Conservation (phyloP, 2,329 filamentous ascomycete genomes). For the Hypoxylon rubiginosum region DNA sequence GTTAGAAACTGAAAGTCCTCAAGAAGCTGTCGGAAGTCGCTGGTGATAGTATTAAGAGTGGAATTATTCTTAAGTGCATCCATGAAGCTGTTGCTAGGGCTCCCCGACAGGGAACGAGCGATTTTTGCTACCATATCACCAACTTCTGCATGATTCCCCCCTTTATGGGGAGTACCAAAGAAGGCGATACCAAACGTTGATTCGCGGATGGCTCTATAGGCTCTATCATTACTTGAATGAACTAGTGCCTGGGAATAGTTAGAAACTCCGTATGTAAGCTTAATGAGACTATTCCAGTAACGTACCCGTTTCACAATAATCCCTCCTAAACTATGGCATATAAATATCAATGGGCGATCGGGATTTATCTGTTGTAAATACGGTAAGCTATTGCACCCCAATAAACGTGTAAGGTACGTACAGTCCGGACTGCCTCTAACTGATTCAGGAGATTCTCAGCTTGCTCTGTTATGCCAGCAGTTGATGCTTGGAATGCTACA, state of each 20-base stretch:
- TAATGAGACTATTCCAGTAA: neutral
- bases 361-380: constrained; percentile 10
- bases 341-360: constrained; percentile 35
- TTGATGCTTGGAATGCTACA: constrained; percentile 27
- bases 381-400: constrained; percentile 2
- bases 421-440: constrained; percentile 11
- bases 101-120: constrained; percentile 19
- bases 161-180: constrained; percentile 29
- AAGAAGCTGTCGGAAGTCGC: constrained; percentile 32
- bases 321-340: constrained; percentile 35
- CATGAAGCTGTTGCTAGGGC: constrained; percentile 32
- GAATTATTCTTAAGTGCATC: constrained; percentile 15
- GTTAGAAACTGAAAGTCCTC: constrained; percentile 26
- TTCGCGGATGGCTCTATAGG: constrained; percentile 14
- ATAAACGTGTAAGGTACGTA: neutral
- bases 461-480: constrained; percentile 26
- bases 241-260: constrained; percentile 26
- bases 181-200: constrained; percentile 34
- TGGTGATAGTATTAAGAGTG: constrained; percentile 5
- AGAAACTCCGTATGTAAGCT: neutral
- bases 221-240: constrained; percentile 20
- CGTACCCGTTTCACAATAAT: constrained; percentile 33
- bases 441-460: constrained; percentile 33
- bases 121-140: constrained; percentile 24
- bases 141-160: constrained; percentile 27